A percentile compares a stretch with the other conserved stretches of the same genome.
Evolutionary conservation across 129 eudicot genomes (phyloP).

Genomic region (Helianthus tuberosus): DNA sequence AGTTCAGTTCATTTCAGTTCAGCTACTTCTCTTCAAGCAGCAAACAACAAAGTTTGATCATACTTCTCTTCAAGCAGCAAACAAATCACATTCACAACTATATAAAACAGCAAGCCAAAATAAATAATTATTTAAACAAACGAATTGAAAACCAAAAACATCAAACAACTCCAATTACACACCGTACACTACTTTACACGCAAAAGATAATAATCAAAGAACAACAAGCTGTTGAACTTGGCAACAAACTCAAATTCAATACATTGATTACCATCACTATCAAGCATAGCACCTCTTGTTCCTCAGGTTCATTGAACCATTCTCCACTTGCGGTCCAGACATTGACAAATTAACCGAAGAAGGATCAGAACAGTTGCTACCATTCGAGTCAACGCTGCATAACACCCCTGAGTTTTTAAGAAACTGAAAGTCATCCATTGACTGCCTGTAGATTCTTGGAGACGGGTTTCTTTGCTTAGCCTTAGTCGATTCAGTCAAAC

Average conservation of each 20-base stretch:
- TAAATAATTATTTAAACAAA: conserved; percentile 21
- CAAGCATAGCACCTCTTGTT: conserved; percentile 41
- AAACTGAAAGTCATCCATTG: conserved; percentile 79
- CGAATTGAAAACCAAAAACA: conserved; percentile 27
- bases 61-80: background rate
- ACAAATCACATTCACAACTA: background rate
- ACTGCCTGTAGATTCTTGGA: conserved; percentile 56
- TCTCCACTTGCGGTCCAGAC: conserved; percentile 62
- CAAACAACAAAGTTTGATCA: no score
- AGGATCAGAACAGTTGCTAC: conserved; percentile 51
- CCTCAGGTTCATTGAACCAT: conserved; percentile 38
- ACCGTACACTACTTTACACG: conserved; percentile 45
- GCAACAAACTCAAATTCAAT: conserved; percentile 27
- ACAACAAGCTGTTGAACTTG: conserved; percentile 81
- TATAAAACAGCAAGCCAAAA: background rate
- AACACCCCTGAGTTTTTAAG: conserved; percentile 40
- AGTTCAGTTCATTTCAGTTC: no score
- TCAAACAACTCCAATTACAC: conserved; percentile 38
- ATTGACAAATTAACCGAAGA: conserved; percentile 49
- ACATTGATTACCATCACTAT: conserved; percentile 4
- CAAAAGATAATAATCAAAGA: conserved; percentile 36
- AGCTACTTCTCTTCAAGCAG: no score
- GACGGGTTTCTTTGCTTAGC: conserved; percentile 72
- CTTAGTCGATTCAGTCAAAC: conserved; percentile 75
- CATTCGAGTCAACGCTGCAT: conserved; percentile 35